Conservation (phyloP, 495 filamentous ascomycete genomes). For the Penicillium crystallinum region DNA sequence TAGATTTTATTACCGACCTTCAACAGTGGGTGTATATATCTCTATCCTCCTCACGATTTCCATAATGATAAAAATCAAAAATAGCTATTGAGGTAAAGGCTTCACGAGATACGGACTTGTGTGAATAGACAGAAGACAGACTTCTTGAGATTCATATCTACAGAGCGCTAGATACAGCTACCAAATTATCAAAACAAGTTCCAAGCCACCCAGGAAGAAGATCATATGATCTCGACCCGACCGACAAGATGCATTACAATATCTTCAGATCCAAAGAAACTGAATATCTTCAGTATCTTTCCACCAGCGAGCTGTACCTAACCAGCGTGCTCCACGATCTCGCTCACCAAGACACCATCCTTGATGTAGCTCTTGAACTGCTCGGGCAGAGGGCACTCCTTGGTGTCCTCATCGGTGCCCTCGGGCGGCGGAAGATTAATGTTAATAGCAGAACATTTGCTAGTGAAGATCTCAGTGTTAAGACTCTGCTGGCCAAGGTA, state of each 20-base stretch:
- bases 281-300: background rate
- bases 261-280: background rate
- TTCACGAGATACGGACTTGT: too few species aligned
- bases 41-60: too few species aligned
- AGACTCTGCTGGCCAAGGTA: conserved; percentile 78
- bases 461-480: conserved; percentile 76
- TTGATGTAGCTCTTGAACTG: conserved; percentile 81
- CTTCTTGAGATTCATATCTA: conserved; percentile 17
- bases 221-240: background rate
- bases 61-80: too few species aligned
- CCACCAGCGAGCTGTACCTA: conserved; percentile 23
- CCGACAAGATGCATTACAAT: background rate
- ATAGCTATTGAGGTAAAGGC: too few species aligned
- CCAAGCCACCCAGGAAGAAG: background rate
- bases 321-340: conserved; percentile 87
- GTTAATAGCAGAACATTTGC: conserved; percentile 80
- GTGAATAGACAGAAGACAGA: too few species aligned
- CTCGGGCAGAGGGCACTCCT: conserved; percentile 79
- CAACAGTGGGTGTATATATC: too few species aligned
- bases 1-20: too few species aligned
- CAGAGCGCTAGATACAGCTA: conserved; percentile 21
- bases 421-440: conserved; percentile 65
- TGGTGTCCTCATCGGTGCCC: conserved; percentile 65
- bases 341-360: conserved; percentile 68
- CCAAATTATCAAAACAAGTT: conserved; percentile 1